A percentile compares a stretch with the other conserved stretches of the same genome.
phyloP scores from a whole-genome alignment of 306 rosid genomes.

The Vigna angularis region DNA sequence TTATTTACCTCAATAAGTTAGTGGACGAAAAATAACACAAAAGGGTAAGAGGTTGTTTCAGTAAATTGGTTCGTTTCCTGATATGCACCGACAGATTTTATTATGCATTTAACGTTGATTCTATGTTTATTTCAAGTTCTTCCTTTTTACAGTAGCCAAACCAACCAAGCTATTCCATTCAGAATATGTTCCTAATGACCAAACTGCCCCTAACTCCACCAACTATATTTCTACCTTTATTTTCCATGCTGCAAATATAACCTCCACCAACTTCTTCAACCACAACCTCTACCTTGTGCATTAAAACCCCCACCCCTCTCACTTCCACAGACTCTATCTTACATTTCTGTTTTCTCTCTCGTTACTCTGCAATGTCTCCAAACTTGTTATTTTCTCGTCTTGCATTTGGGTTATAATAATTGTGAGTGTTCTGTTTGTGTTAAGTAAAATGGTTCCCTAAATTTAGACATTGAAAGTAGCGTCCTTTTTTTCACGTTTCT shows the following conservation, averaged over 20 bases:
- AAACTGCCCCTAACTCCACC: constrained; percentile 39
- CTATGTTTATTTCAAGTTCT: background rate
- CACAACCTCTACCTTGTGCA: constrained; percentile 44
- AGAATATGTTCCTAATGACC: constrained; percentile 15
- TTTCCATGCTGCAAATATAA: background rate
- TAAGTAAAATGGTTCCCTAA: constrained; percentile 6
- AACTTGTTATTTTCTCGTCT: constrained; percentile 33
- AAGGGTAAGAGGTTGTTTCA: background rate
- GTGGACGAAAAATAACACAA: background rate
- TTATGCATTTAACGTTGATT: background rate
- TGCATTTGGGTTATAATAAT: constrained; percentile 30
- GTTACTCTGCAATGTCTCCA: constrained; percentile 14
- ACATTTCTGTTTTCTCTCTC: background rate
- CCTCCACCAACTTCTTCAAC: constrained; percentile 33
- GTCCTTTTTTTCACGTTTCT: background rate
- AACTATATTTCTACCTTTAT: constrained; percentile 13
- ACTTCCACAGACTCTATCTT: constrained; percentile 21
- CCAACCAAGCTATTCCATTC: constrained; percentile 19
- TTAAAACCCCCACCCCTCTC: background rate
- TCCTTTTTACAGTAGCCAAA: background rate
- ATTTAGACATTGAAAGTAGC: constrained; percentile 8
- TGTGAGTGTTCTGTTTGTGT: constrained; percentile 35
- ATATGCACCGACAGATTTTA: constrained; percentile 41
- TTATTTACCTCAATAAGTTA: background rate
- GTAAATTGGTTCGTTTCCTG: constrained; percentile 27